Conservation (phyloP, 1,284 basidiomycete genomes). For the Afroboletus lepidellus region DNA sequence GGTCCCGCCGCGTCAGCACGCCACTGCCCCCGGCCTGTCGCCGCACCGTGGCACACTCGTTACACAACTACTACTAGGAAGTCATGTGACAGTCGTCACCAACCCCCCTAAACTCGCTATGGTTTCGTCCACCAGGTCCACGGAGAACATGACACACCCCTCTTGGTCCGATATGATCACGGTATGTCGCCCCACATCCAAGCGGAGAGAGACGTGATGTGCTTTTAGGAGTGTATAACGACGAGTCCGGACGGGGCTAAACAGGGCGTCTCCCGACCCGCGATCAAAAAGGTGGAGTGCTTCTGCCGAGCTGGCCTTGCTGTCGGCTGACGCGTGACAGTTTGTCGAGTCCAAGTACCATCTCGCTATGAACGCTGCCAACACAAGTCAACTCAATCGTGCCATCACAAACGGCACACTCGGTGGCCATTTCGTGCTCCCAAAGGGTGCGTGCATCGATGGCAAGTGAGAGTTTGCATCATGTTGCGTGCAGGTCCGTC, state of each 20-base stretch:
- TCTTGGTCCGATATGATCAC: conserved; percentile 65
- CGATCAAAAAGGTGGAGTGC: conserved; percentile 70
- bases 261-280: conserved; percentile 70
- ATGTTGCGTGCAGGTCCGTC: conserved; percentile 34
- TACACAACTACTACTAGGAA: no score
- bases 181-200: no score
- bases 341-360: conserved; percentile 74
- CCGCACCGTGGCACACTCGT: no score
- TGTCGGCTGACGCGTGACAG: conserved; percentile 33
- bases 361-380: conserved; percentile 55
- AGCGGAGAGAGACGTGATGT: neutral
- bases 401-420: conserved; percentile 70
- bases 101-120: no score
- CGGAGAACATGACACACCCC: conserved; percentile 38
- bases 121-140: conserved; percentile 16
- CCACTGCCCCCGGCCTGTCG: no score
- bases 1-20: neutral
- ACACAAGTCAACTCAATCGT: conserved; percentile 65
- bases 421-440: conserved; percentile 62
- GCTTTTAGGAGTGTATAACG: conserved; percentile 62
- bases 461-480: no score
- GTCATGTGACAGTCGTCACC: no score
- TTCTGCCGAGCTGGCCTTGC: neutral
- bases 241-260: conserved; percentile 65
- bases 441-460: no score